Percentiles rank a stretch among this genome's conserved stretches.
Evolutionary conservation across 1,284 basidiomycete species (phyloP).

Genomic region (Naganishia liquefaciens): DNA sequence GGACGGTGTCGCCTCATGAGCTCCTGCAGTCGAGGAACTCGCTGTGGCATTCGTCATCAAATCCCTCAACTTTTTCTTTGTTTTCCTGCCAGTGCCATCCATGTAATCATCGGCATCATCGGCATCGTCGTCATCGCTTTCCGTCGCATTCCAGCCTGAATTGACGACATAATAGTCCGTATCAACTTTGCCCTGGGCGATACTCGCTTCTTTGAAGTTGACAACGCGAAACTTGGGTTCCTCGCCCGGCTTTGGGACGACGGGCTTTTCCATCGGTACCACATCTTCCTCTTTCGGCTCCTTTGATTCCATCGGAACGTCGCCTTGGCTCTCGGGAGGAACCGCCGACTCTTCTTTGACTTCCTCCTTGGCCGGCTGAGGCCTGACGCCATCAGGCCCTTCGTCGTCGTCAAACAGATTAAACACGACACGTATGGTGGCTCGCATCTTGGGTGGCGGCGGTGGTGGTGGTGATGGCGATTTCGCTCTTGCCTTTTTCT

Average conservation of each 20-base stretch:
- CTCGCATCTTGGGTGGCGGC: slow-evolving; percentile 16
- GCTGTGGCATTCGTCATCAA: slow-evolving; percentile 4
- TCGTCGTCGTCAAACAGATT: slow-evolving; percentile 25
- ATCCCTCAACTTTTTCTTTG: slow-evolving; percentile 1
- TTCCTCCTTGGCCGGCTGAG: background rate
- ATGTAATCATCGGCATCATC: slow-evolving; percentile 10
- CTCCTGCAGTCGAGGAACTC: background rate
- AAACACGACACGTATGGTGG: slow-evolving; percentile 24
- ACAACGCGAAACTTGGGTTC: slow-evolving; percentile 24
- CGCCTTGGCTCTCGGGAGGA: background rate
- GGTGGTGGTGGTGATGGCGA: slow-evolving; percentile 25
- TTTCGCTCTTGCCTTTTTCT: slow-evolving; percentile 7
- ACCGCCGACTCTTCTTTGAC: background rate
- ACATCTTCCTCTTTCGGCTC: background rate
- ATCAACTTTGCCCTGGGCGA: slow-evolving; percentile 27
- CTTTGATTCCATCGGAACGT: background rate
- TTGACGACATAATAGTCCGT: slow-evolving; percentile 29
- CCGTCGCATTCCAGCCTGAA: slow-evolving; percentile 13
- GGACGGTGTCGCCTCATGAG: background rate
- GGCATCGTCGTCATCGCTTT: slow-evolving; percentile 17
- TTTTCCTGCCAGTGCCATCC: slow-evolving; percentile 1
- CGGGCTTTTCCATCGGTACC: background rate
- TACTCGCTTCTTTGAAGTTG: slow-evolving; percentile 33
- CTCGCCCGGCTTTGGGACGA: slow-evolving; percentile 5
- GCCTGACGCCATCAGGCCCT: slow-evolving; percentile 12